These are phyloP conservation scores for Debaryomyces tyrocola DNA, from an alignment of 805 yeast genomes.

Conservation along the genomic window DNA sequence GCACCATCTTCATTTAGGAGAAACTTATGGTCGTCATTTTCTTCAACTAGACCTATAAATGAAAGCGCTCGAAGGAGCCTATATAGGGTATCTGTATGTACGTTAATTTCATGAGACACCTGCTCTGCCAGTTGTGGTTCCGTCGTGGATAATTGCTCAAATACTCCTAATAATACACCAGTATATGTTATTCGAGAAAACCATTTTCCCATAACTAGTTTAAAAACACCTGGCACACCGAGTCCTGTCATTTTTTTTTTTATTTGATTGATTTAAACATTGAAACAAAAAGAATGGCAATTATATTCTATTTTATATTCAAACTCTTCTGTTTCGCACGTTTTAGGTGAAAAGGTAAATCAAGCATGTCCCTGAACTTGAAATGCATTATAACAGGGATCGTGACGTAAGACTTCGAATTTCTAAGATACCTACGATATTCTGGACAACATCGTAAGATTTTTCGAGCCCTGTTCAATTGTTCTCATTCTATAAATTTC, in stretches of 20 bases:
- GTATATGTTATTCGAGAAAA: not conserved
- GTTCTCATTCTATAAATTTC: too few relatives aligned
- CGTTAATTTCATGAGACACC: not conserved
- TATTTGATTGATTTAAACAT: not conserved
- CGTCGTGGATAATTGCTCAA: not conserved
- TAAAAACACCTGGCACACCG: not conserved
- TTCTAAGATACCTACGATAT: too few relatives aligned
- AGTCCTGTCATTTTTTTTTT: not conserved
- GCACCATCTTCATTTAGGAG: not conserved
- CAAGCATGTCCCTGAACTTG: too few relatives aligned
- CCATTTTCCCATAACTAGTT: slow-evolving; percentile 1
- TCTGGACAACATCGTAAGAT: too few relatives aligned
- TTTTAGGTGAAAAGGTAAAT: not conserved
- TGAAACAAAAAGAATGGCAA: not conserved
- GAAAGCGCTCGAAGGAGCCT: not conserved
- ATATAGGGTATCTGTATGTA: not conserved
- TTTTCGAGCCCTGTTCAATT: too few relatives aligned
- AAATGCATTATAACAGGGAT: too few relatives aligned
- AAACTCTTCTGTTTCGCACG: not conserved
- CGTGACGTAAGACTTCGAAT: too few relatives aligned
- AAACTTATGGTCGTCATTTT: not conserved
- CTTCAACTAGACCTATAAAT: not conserved
- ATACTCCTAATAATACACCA: not conserved
- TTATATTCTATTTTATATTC: not conserved
- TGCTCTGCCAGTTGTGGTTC: not conserved